Conservation (phyloP, 495 filamentous ascomycete genomes). For the Aspergillus bridgeri region DNA sequence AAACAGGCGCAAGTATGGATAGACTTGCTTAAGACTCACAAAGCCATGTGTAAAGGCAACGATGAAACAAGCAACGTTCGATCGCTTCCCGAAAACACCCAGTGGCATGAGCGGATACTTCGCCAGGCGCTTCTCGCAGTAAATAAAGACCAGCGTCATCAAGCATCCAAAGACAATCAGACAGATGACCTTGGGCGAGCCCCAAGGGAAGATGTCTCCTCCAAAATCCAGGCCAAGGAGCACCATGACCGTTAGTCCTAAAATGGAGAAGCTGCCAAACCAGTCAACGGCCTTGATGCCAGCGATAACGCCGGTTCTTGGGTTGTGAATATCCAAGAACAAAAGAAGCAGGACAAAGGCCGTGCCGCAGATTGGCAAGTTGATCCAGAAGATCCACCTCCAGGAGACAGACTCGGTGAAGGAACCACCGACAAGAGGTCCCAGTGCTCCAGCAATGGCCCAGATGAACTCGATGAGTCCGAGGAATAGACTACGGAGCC, state of each 20-base stretch:
- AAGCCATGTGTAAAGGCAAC: slow-evolving; percentile 53
- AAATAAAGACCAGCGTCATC: slow-evolving; percentile 59
- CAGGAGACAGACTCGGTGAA: slow-evolving; percentile 61
- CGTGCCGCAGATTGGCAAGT: slow-evolving; percentile 57
- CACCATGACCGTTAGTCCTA: slow-evolving; percentile 72
- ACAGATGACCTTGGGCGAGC: slow-evolving; percentile 70
- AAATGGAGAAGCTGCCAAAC: slow-evolving; percentile 64
- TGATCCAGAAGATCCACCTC: slow-evolving; percentile 73
- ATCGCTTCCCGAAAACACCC: slow-evolving; percentile 54
- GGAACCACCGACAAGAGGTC: slow-evolving; percentile 66
- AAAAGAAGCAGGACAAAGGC: slow-evolving; percentile 56
- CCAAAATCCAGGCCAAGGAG: slow-evolving; percentile 75
- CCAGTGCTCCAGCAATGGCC: slow-evolving; percentile 55
- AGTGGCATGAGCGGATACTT: slow-evolving; percentile 76
- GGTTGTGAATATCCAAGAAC: slow-evolving; percentile 59
- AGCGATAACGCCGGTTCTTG: slow-evolving; percentile 49
- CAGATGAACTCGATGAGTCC: slow-evolving; percentile 55
- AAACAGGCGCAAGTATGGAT: background rate
- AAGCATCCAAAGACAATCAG: slow-evolving; percentile 69
- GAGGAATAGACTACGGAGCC: slow-evolving; percentile 50
- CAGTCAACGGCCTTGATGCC: slow-evolving; percentile 78
- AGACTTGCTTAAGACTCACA: slow-evolving; percentile 27
- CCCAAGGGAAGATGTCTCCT: slow-evolving; percentile 69
- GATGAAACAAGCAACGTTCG: slow-evolving; percentile 56
- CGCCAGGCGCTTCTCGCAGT: slow-evolving; percentile 68